Base-by-base conservation (phyloP, 208 protist genomes). In the Angomonas deanei region DNA sequence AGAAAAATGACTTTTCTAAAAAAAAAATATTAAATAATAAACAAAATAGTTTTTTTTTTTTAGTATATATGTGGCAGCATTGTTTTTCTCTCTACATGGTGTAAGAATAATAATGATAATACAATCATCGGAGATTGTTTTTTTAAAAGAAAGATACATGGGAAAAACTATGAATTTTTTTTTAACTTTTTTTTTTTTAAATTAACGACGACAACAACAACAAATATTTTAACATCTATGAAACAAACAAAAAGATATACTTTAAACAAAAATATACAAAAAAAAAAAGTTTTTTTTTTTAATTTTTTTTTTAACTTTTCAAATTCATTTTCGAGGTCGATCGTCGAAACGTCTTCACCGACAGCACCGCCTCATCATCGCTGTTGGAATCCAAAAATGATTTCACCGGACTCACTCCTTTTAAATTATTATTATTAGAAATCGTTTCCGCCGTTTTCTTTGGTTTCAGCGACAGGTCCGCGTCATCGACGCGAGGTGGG, bases 301-400 rank as follows among this genome's bases (percentile, higher is more conserved):
- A n/a, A n/a, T 42, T 15, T 42, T 15, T 42, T 15, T 42, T 42
- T 42, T 15, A 42, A 8, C 15, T 8, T 15, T 42, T 42, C 15
- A 42, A 15, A n/a, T 15, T 42, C 36, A 15, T 8, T 42, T 42
- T 42, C 8, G 36, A 42, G 11, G 36, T n/a, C 15, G 36, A 42
- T 53, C 47, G 13, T 13, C 68, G 67, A 31, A 88, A 82, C 54
- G 63, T 76, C 36, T 76, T 64, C 49, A 82, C 75, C 17, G 77
- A 88, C 50, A 88, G 46, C 31, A 66, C 46, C 31, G 74, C 68
- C 38, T 81, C 80, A 23, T 84, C 81, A 1, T 74, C 70, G 36
- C 74, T 71, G 61, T 32, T 46, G 28, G 21, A 34, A 15, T 42
- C 38, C 36, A 42, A 42, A 15, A 42, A 42, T 42, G 36, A 42